A percentile compares a stretch with the other conserved stretches of the same genome.
phyloP scores from a whole-genome alignment of 2,329 filamentous ascomycete genomes.

The Alternaria angustiovoidea region DNA sequence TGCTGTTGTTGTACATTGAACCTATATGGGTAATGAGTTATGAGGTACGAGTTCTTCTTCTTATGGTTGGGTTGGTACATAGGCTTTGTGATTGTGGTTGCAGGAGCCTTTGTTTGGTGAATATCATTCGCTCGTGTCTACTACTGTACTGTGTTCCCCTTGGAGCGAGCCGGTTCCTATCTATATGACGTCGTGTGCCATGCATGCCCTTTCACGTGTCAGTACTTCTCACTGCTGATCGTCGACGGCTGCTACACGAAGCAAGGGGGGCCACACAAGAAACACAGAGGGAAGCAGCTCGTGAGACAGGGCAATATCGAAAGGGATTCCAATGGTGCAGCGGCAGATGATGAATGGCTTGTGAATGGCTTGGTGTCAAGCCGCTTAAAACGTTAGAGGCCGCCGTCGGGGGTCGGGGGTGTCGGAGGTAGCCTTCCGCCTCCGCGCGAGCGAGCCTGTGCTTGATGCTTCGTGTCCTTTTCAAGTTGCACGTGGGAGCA shows the following conservation, averaged over 20 bases:
- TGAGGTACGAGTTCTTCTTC: neutral
- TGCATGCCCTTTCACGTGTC: too few relatives aligned
- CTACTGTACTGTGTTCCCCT: neutral
- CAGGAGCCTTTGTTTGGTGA: neutral
- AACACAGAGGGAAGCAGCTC: neutral
- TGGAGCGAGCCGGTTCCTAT: neutral
- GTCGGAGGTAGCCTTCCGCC: constrained; percentile 21
- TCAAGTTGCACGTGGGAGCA: neutral
- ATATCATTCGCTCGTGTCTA: neutral
- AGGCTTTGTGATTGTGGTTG: neutral
- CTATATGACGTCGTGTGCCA: neutral
- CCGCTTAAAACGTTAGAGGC: constrained; percentile 1
- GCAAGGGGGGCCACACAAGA: too few relatives aligned
- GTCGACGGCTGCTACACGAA: too few relatives aligned
- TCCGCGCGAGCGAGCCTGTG: constrained; percentile 18
- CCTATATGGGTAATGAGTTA: neutral
- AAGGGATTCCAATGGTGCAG: constrained; percentile 1
- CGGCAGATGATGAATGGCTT: constrained; percentile 2
- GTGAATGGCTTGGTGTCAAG: constrained; percentile 7
- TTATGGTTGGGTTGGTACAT: too few relatives aligned
- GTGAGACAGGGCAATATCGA: constrained; percentile 11
- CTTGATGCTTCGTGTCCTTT: constrained; percentile 21
- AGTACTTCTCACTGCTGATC: too few relatives aligned
- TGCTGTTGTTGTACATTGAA: neutral
- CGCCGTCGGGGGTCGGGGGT: constrained; percentile 10